phyloP scores from a whole-genome alignment of 768 basidiomycete genomes.

The Trametes cubensis region DNA sequence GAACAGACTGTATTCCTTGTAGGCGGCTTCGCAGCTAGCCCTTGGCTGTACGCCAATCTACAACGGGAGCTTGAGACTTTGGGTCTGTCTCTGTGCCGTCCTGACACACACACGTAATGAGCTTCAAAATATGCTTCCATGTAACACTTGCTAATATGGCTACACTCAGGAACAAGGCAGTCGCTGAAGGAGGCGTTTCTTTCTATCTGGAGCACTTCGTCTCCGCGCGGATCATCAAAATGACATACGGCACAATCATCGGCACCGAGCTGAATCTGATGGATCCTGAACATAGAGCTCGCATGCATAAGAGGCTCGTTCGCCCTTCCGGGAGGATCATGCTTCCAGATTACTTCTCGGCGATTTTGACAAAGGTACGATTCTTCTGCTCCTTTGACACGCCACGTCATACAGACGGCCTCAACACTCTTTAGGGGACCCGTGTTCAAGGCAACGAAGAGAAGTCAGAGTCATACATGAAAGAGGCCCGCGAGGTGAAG shows the following conservation, averaged over 20 bases:
- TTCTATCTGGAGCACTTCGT: constrained; percentile 52
- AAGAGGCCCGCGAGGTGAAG: neutral
- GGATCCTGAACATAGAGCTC: constrained; percentile 44
- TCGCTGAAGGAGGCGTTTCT: constrained; percentile 53
- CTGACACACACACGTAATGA: constrained; percentile 73
- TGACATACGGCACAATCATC: constrained; percentile 52
- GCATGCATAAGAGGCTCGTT: constrained; percentile 37
- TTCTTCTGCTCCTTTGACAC: neutral
- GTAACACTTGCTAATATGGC: constrained; percentile 15
- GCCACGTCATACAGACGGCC: neutral
- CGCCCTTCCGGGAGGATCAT: constrained; percentile 33
- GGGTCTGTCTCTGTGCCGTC: constrained; percentile 64
- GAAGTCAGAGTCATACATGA: neutral
- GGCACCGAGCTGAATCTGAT: constrained; percentile 38
- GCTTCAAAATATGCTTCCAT: too few relatives aligned
- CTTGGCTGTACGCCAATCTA: constrained; percentile 74
- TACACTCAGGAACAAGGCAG: constrained; percentile 47
- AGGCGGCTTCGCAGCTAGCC: constrained; percentile 81
- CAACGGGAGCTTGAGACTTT: constrained; percentile 61
- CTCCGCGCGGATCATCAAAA: constrained; percentile 47
- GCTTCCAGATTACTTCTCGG: constrained; percentile 15
- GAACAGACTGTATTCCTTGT: constrained; percentile 78
- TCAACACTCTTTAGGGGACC: constrained; percentile 1
- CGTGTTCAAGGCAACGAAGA: constrained; percentile 9
- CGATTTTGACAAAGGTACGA: constrained; percentile 22